Base-by-base conservation (phyloP, 208 protist genomes). In the Kentomonas sorsogonicus region DNA sequence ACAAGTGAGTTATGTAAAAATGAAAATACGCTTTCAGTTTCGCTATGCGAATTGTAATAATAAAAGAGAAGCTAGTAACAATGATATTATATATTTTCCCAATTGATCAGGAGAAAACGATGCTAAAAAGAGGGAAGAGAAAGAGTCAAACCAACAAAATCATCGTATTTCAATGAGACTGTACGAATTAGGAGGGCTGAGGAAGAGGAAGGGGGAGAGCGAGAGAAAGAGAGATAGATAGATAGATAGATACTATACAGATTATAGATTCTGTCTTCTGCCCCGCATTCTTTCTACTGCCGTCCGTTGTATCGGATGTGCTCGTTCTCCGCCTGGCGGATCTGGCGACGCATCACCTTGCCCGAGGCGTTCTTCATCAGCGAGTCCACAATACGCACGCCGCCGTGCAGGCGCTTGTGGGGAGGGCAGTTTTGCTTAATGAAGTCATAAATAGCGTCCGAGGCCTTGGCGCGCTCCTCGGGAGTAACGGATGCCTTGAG, bases 261-360 rank as follows among this genome's bases (percentile, higher is more conserved):
- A n/a, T n/a, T 38, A 31, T 54, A 50, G 18, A 50, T 54, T 23
- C 7, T 31, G 20, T 6, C 10, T 9, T 40, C 33, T n/a, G 6
- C 7, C 10, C 29, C 18, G 16, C 11, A 11, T 10, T 39, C 9
- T 26, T 15, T 38, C 9, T 41, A 11, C 11, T 11, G 11, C 38
- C 38, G 16, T 18, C 38, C 36, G 9, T n/a, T 40, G 9, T 9
- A 40, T 40, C 66, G 73, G 23, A 77, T 39, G 51, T 61, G 60
- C 22, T 57, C 68, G 0, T 60, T 60, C 54, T 83, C 71, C 0
- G 69, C 40, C 45, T 63, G 45, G 11, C 71, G 62, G 9, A 67
- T 47, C 36, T 84, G 52, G 23, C 86, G 79, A n/a, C 89, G 77
- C 45, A 96, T 64, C 31, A 97, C 29, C 60, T 97, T 96, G 44